Percentiles rank a stretch among this genome's conserved stretches.
Conservation (phyloP, 805 yeast genomes). For the Hanseniaspora thailandica region DNA sequence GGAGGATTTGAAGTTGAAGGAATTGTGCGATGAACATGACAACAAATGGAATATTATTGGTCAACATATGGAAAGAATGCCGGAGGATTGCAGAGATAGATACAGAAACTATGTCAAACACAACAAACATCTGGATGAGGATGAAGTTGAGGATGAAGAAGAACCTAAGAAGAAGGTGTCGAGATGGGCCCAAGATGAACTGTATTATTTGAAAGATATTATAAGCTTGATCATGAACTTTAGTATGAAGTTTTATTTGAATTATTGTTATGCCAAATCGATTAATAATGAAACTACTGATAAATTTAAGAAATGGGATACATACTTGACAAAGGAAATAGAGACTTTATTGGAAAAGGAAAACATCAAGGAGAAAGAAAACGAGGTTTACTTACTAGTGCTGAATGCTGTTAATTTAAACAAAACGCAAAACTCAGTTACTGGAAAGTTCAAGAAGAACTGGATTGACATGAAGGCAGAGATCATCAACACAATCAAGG, state of each 20-base stretch:
- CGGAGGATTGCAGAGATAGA: conserved; percentile 93
- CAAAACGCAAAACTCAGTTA: not conserved
- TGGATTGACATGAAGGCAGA: not conserved
- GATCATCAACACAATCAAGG: not conserved
- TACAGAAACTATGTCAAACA: conserved; percentile 94
- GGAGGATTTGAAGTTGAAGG: conserved; percentile 60
- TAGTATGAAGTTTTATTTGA: not conserved
- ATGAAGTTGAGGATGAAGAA: conserved; percentile 19
- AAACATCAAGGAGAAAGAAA: not conserved
- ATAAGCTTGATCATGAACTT: conserved; percentile 33
- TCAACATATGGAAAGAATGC: conserved; percentile 74
- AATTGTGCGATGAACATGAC: conserved; percentile 51
- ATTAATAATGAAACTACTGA: not conserved
- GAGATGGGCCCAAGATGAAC: conserved; percentile 61
- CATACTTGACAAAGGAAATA: not conserved
- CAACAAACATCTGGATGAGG: conserved; percentile 40
- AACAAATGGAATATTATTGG: conserved; percentile 89
- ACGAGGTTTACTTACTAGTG: not conserved
- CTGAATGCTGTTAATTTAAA: conserved; percentile 4
- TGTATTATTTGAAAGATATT: conserved; percentile 40
- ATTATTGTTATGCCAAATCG: not conserved
- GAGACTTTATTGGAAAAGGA: not conserved
- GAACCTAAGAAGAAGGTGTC: conserved; percentile 11
- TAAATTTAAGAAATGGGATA: not conserved
- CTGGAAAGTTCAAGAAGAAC: not conserved